phyloP scores from a whole-genome alignment of 75 land plant species.

The Picea sitchensis region DNA sequence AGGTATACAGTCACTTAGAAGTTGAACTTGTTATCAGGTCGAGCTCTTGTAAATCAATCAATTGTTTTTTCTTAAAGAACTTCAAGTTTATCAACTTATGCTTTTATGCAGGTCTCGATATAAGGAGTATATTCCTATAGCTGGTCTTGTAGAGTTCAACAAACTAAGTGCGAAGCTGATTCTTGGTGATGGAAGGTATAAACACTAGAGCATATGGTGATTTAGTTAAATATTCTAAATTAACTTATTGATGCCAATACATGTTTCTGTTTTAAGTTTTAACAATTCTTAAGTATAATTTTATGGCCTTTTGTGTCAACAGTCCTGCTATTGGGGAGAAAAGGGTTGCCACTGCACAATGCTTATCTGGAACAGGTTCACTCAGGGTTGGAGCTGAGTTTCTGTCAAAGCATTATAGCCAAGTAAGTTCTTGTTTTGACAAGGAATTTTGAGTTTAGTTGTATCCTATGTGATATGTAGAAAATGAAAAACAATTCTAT shows the following conservation, averaged over 20 bases:
- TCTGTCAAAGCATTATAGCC: slow-evolving; percentile 83
- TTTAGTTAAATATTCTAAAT: neutral
- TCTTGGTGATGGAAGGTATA: slow-evolving; percentile 84
- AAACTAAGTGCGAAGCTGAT: slow-evolving; percentile 91
- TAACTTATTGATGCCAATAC: neutral
- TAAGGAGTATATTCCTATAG: slow-evolving; percentile 90
- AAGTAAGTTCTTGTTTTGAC: slow-evolving; percentile 30
- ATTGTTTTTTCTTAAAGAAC: neutral
- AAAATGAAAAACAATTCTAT: slow-evolving; percentile 1
- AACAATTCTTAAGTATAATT: neutral
- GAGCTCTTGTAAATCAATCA: neutral
- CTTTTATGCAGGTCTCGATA: slow-evolving; percentile 52
- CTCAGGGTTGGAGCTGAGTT: slow-evolving; percentile 94
- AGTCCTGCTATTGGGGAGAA: slow-evolving; percentile 95
- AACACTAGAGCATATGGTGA: neutral
- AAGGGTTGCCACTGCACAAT: slow-evolving; percentile 82
- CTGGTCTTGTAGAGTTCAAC: slow-evolving; percentile 81
- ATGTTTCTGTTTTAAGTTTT: neutral
- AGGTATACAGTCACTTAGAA: slow-evolving; percentile 26
- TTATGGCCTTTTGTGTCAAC: slow-evolving; percentile 7
- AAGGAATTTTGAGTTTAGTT: neutral
- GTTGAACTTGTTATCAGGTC: neutral
- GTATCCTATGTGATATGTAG: neutral
- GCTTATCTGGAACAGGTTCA: slow-evolving; percentile 95
- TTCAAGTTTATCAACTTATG: neutral